These are phyloP conservation scores for Suillus clintonianus DNA, from an alignment of 768 basidiomycete species.

Conservation along the genomic window DNA sequence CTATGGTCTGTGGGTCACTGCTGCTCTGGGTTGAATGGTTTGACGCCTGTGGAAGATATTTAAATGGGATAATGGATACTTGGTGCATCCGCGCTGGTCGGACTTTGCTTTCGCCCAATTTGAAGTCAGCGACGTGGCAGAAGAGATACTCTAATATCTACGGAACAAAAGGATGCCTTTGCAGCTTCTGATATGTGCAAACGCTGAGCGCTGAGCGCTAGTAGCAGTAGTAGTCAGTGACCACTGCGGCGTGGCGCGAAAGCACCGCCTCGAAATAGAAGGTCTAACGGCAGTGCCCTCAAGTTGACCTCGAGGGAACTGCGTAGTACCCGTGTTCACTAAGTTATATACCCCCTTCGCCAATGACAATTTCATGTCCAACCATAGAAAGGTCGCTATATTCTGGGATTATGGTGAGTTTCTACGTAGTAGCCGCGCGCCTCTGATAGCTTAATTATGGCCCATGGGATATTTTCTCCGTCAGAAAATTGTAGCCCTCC, in stretches of 20 bases:
- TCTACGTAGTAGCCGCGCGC: background rate
- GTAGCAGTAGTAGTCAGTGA: no score
- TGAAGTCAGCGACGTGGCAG: background rate
- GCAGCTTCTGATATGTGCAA: background rate
- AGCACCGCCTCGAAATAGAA: background rate
- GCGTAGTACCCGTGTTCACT: background rate
- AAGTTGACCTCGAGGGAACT: background rate
- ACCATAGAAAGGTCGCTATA: constrained; percentile 41
- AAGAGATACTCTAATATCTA: background rate
- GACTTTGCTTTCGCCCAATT: background rate
- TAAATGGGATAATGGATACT: background rate
- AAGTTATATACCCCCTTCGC: background rate
- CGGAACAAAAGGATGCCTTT: background rate
- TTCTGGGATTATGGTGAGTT: constrained; percentile 40
- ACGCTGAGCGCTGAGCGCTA: background rate
- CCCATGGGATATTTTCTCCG: background rate
- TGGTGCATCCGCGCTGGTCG: background rate
- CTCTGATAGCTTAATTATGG: constrained; percentile 3
- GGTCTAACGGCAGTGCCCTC: background rate
- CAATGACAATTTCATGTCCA: constrained; percentile 31
- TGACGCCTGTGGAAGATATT: background rate
- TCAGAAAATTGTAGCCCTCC: constrained; percentile 35
- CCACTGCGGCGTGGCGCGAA: background rate
- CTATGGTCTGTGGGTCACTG: background rate
- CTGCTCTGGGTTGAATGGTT: background rate